A percentile compares a stretch with the other conserved stretches of the same genome.
Evolutionary conservation across 73 alveolate genomes (phyloP).

Genomic region (Paramecium biaurelia): DNA sequence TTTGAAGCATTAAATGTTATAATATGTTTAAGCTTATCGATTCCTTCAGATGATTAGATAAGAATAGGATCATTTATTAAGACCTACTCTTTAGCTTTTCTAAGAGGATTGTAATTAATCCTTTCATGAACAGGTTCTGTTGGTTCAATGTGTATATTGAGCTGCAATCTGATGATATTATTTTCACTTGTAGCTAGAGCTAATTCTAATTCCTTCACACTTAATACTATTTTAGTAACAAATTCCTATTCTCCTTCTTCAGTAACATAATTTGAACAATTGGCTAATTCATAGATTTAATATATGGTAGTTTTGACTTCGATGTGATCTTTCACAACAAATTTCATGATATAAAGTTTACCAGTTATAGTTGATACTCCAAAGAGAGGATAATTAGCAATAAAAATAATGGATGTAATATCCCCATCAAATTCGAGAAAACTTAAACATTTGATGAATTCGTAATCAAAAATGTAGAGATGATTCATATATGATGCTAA

Average conservation of each 20-base stretch:
- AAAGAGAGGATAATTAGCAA: constrained; percentile 34
- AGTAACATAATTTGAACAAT: background rate
- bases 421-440: constrained; percentile 48
- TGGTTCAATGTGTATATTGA: background rate
- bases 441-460: constrained; percentile 36
- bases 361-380: background rate
- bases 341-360: background rate
- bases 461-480: constrained; percentile 57
- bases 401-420: background rate
- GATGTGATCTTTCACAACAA: constrained; percentile 1
- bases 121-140: constrained; percentile 36
- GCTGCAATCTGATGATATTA: background rate
- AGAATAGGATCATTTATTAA: background rate
- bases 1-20: background rate
- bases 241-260: constrained; percentile 44
- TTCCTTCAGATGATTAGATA: background rate
- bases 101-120: constrained; percentile 26
- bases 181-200: constrained; percentile 1
- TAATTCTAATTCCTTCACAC: constrained; percentile 45
- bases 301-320: background rate
- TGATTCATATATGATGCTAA: constrained; percentile 27
- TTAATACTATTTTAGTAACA: background rate
- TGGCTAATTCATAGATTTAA: background rate
- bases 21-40: background rate
- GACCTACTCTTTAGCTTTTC: background rate